Evolutionary conservation across 2,329 filamentous ascomycete species (phyloP), one percentile per base, ranked within the genome.

Genomic region (Trichophyton mentagrophytes): DNA sequence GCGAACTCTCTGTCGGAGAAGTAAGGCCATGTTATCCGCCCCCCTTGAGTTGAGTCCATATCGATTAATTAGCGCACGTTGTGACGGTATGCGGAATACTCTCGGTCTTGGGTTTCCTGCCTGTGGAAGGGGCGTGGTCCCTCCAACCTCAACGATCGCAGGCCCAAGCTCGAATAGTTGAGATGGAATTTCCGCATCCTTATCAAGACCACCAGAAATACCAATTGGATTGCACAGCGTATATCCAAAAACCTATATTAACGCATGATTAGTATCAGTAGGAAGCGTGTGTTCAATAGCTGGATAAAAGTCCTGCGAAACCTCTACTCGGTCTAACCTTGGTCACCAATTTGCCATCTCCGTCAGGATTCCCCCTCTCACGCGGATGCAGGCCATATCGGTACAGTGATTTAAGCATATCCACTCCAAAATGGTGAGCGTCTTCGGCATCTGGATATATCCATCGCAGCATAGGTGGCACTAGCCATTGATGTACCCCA

Each of bases 131-230:
- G 93, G 89, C 3, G 91, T 97, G 67, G 88, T 87, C 55, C 92
- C 93, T 64, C 93, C 93, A 1, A 99, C 87, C 71, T 99, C 93
- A 33, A 99, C 89, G 42, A 97, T 81, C 2, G 85, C 86, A 25
- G 92, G 86, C 36, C 93, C 93, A 2, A 96, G 77, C 6, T 85
- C 89, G 70, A 97, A 88, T 40, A 99, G 79, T 13, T 86, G 82
- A 68, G 92, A 88, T 1, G 91, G 88, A 60, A 97, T 86, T 64
- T 96, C 89, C 60, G 86, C 93, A 69, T 95, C 83, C 79, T 99
- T 97, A 78, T 97, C 93, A 49, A 99, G 84, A 8, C 93, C 93
- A 3, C 90, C 93, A n/a, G 90, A 95, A 64, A 95, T 96, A 61
- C 88, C 93, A 68, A 99, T 85, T 1, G 93, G 93, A 74, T 96